Evolutionary conservation across 208 protist genomes (phyloP).

Genomic region (Balamuthia mandrillaris): DNA sequence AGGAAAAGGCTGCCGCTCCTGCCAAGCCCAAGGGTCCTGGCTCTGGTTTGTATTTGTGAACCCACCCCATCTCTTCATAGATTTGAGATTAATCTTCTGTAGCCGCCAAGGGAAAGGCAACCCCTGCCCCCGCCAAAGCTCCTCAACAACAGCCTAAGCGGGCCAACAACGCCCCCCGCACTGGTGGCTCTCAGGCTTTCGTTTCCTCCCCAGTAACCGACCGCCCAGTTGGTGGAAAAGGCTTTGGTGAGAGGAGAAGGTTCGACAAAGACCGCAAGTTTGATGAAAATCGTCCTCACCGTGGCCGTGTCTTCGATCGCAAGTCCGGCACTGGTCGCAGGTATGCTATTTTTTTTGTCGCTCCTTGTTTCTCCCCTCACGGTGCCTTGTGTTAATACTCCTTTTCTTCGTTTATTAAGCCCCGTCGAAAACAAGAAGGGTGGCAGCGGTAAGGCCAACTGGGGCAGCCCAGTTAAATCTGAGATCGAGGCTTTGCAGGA

Average conservation of each 20-base stretch:
- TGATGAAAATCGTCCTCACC: not conserved
- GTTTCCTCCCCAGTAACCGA: no score
- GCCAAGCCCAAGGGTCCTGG: no score
- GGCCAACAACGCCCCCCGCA: not conserved
- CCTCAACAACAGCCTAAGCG: not conserved
- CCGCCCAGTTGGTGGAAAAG: no score
- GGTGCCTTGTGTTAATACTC: no score
- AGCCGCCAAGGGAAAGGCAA: no score
- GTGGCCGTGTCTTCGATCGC: not conserved
- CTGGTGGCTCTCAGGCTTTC: not conserved
- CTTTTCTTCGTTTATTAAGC: not conserved
- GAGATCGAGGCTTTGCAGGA: not conserved
- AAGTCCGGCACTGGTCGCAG: slow-evolving; percentile 18
- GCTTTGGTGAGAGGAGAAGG: no score
- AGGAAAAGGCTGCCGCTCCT: not conserved
- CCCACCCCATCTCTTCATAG: no score
- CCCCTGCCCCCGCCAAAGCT: not conserved
- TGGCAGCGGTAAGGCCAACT: slow-evolving; percentile 5
- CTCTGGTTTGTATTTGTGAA: no score
- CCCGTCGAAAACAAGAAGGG: slow-evolving; percentile 31
- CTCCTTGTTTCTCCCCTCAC: not conserved
- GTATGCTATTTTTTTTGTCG: not conserved
- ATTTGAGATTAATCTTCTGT: no score
- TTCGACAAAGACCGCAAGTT: no score
- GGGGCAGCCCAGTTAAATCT: not conserved